phyloP scores from a whole-genome alignment of 2,329 filamentous ascomycete species.

The Metarhizium guizhouense region DNA sequence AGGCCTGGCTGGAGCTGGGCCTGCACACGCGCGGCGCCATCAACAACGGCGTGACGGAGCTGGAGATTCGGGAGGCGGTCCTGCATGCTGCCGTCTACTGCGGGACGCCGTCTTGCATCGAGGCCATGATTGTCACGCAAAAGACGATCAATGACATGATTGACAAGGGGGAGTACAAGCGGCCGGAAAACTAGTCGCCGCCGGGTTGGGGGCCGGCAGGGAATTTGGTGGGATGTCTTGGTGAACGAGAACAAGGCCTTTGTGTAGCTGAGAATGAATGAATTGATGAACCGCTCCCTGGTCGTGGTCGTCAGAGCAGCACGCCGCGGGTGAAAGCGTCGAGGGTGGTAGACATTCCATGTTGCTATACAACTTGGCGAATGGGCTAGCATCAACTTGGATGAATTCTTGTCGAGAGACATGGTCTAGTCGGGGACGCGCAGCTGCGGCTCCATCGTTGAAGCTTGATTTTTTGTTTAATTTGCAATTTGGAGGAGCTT shows the following conservation, averaged over 20 bases:
- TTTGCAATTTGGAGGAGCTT: too few relatives aligned
- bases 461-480: not conserved
- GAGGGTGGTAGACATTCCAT: too few relatives aligned
- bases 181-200: not conserved
- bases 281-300: too few relatives aligned
- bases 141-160: slow-evolving; percentile 17
- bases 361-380: too few relatives aligned
- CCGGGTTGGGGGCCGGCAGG: not conserved
- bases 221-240: too few relatives aligned
- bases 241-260: too few relatives aligned
- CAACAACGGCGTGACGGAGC: slow-evolving; percentile 50
- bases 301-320: too few relatives aligned
- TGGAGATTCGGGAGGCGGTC: slow-evolving; percentile 44
- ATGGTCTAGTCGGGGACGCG: too few relatives aligned
- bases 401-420: too few relatives aligned
- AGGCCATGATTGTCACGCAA: slow-evolving; percentile 21
- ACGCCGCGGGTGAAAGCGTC: too few relatives aligned
- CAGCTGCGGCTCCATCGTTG: not conserved
- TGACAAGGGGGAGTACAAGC: slow-evolving; percentile 13
- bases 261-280: too few relatives aligned
- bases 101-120: slow-evolving; percentile 30
- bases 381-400: too few relatives aligned
- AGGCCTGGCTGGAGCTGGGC: slow-evolving; percentile 47
- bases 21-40: slow-evolving; percentile 53
- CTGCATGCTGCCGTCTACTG: slow-evolving; percentile 33